These are phyloP conservation scores for Amanita rubescens DNA, from an alignment of 768 basidiomycete species.

Conservation along the genomic window DNA sequence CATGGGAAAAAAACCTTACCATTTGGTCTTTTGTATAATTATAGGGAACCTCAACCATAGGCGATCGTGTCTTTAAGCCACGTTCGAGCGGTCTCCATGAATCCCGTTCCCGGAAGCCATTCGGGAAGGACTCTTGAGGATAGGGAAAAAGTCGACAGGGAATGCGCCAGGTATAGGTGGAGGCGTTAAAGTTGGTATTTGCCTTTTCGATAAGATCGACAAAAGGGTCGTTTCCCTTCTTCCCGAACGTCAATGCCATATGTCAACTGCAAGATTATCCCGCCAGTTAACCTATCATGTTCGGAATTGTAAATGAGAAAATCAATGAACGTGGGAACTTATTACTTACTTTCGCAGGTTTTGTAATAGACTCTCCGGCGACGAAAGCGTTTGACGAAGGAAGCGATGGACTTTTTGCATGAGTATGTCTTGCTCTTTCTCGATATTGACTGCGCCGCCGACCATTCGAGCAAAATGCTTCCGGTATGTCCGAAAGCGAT, in stretches of 20 bases:
- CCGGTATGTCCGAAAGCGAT: neutral
- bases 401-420: neutral
- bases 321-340: neutral
- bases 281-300: neutral
- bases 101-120: neutral
- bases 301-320: too few species aligned
- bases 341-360: neutral
- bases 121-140: neutral
- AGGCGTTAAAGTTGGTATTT: neutral
- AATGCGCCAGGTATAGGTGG: neutral
- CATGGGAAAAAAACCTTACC: neutral
- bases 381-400: neutral
- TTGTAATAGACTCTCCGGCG: neutral
- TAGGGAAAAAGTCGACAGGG: neutral
- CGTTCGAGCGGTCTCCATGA: neutral
- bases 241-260: neutral
- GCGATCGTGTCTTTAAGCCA: neutral
- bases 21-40: neutral
- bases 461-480: neutral
- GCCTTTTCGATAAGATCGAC: neutral
- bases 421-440: neutral
- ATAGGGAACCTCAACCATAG: constrained; percentile 1
- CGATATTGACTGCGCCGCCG: neutral
- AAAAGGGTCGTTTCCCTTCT: neutral
- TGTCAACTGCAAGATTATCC: neutral